Evolutionary conservation across 331 rosid genomes (phyloP).

Genomic region (Malus hybrid): DNA sequence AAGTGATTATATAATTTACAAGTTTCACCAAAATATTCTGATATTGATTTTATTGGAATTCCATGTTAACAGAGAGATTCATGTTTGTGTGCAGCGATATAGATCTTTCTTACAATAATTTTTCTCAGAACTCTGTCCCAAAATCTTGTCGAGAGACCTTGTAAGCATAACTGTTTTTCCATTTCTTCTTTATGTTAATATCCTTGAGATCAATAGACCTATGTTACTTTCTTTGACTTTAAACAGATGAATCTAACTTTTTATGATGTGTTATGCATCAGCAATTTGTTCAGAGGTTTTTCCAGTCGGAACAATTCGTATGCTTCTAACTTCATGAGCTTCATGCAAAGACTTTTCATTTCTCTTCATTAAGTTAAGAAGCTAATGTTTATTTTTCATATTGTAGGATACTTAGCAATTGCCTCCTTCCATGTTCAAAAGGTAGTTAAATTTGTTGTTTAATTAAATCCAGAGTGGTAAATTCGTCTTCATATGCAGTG

Average conservation of each 20-base stretch:
- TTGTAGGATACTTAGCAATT: constrained; percentile 8
- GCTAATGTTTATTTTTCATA: not conserved
- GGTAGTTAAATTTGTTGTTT: not conserved
- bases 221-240: not conserved
- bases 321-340: not conserved
- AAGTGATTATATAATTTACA: not conserved
- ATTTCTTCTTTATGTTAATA: not conserved
- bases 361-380: not conserved
- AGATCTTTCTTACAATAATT: constrained; percentile 20
- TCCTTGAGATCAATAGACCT: not conserved
- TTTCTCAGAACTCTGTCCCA: constrained; percentile 9
- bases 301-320: constrained; percentile 8
- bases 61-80: not conserved
- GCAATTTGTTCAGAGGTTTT: constrained; percentile 18
- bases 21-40: not conserved
- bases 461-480: not conserved
- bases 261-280: not conserved
- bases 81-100: constrained; percentile 8
- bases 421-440: constrained; percentile 11
- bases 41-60: not conserved
- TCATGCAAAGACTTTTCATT: not conserved
- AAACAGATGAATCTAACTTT: not conserved
- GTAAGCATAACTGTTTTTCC: not conserved
- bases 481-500: not conserved
- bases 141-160: not conserved